Evolutionary conservation across 78 protist genomes (phyloP).

Genomic region (Creolimax fragrantissima): DNA sequence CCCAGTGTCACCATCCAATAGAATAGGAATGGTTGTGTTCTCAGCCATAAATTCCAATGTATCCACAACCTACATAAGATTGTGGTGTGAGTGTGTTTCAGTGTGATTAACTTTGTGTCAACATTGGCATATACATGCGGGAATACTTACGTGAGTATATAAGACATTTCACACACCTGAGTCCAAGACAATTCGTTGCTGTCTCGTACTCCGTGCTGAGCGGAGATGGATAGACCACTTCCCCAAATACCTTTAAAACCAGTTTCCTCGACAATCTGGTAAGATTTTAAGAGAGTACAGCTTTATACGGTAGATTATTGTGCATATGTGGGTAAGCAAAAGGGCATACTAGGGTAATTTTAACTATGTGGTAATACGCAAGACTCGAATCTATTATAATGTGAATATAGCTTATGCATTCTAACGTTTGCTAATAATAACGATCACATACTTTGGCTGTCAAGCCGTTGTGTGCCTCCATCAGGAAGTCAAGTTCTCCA

Average conservation of each 20-base stretch:
- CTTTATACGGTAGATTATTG: too few species aligned
- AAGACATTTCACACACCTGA: too few species aligned
- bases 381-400: too few species aligned
- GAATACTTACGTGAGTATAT: too few species aligned
- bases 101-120: background rate
- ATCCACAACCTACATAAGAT: constrained; percentile 26
- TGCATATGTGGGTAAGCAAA: too few species aligned
- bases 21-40: constrained; percentile 53
- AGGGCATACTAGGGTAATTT: too few species aligned
- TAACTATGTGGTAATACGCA: too few species aligned
- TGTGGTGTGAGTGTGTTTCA: background rate
- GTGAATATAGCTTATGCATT: too few species aligned
- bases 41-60: constrained; percentile 40
- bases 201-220: constrained; percentile 37
- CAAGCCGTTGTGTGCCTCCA: constrained; percentile 45
- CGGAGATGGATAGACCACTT: constrained; percentile 31
- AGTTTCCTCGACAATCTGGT: constrained; percentile 25
- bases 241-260: constrained; percentile 48
- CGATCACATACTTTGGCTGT: constrained; percentile 1
- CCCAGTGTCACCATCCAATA: constrained; percentile 67
- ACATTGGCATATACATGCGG: too few species aligned
- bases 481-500: constrained; percentile 13
- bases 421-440: too few species aligned
- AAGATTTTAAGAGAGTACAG: background rate
- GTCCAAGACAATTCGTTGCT: constrained; percentile 41